These are phyloP conservation scores for Epichloe sp. DNA, from an alignment of 2,329 filamentous ascomycete genomes.

Conservation along the genomic window DNA sequence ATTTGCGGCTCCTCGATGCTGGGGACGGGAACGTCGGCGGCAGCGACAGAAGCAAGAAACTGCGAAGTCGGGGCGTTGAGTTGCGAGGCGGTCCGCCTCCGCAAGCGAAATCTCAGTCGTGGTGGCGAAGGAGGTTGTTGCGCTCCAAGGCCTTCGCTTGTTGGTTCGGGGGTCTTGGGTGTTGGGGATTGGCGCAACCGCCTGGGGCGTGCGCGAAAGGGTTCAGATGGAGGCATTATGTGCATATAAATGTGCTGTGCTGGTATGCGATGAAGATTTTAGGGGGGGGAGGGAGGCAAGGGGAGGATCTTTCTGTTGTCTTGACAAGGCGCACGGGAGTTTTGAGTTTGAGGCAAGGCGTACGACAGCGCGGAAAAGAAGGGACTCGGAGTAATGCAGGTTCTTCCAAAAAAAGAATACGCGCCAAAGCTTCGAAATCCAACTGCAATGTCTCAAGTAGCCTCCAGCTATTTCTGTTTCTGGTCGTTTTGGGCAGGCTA, in stretches of 20 bases:
- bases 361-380: background rate
- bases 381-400: background rate
- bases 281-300: no score
- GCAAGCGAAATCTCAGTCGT: conserved; percentile 40
- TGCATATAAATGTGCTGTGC: conserved; percentile 9
- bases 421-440: background rate
- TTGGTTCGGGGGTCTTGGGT: conserved; percentile 41
- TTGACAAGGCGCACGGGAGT: conserved; percentile 6
- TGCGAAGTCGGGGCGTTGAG: conserved; percentile 47
- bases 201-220: conserved; percentile 30
- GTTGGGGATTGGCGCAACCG: conserved; percentile 26
- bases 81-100: conserved; percentile 38
- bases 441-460: conserved; percentile 1
- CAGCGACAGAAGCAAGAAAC: conserved; percentile 54
- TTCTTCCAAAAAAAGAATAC: background rate
- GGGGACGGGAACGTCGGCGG: conserved; percentile 50
- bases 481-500: background rate
- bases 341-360: conserved; percentile 8
- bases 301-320: background rate
- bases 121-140: conserved; percentile 36
- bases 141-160: conserved; percentile 18
- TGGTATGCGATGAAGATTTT: conserved; percentile 7
- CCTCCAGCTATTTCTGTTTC: background rate
- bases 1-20: conserved; percentile 47
- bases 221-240: conserved; percentile 34